These are phyloP conservation scores for Dothistroma septosporum DNA, from an alignment of 2,329 filamentous ascomycete genomes.

Conservation along the genomic window DNA sequence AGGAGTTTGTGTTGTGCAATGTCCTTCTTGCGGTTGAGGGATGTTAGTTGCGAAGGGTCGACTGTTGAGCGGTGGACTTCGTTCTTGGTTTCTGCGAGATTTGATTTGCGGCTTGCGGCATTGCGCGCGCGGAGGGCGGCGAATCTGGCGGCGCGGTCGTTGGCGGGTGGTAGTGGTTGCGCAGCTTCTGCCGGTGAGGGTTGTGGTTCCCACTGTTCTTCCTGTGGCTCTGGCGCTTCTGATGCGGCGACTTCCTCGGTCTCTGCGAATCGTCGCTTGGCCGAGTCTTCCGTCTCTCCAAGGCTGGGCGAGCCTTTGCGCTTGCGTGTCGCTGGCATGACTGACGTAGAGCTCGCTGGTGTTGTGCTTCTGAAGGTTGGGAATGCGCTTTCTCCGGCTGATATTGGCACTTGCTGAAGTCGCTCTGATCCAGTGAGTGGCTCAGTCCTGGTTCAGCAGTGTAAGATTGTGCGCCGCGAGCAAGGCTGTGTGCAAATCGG, in stretches of 20 bases:
- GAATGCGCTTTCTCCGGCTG: no score
- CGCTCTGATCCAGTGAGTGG: no score
- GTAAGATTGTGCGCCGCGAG: no score
- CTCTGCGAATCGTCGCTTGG: slow-evolving; percentile 36
- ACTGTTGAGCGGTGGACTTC: slow-evolving; percentile 76
- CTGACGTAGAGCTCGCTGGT: not conserved
- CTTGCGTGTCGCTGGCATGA: slow-evolving; percentile 30
- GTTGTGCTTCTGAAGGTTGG: no score
- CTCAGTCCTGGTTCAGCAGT: no score
- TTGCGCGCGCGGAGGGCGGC: slow-evolving; percentile 76
- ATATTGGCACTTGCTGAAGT: no score
- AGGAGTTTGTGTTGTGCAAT: slow-evolving; percentile 88
- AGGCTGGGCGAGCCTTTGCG: slow-evolving; percentile 36
- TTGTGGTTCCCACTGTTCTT: slow-evolving; percentile 9
- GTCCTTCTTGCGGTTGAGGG: slow-evolving; percentile 79
- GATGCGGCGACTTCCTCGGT: slow-evolving; percentile 9
- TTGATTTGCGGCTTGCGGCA: slow-evolving; percentile 56
- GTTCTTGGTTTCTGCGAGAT: slow-evolving; percentile 76
- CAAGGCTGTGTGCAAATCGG: no score
- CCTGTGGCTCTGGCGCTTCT: slow-evolving; percentile 12
- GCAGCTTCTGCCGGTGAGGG: slow-evolving; percentile 26
- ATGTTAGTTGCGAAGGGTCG: slow-evolving; percentile 71
- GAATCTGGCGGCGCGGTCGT: slow-evolving; percentile 73
- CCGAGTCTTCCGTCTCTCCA: slow-evolving; percentile 31
- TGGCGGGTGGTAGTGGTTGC: slow-evolving; percentile 37